Evolutionary conservation across 176 grass and related monocot species (phyloP), one percentile per base, ranked within the genome.

Genomic region (Metroxylon sagu): DNA sequence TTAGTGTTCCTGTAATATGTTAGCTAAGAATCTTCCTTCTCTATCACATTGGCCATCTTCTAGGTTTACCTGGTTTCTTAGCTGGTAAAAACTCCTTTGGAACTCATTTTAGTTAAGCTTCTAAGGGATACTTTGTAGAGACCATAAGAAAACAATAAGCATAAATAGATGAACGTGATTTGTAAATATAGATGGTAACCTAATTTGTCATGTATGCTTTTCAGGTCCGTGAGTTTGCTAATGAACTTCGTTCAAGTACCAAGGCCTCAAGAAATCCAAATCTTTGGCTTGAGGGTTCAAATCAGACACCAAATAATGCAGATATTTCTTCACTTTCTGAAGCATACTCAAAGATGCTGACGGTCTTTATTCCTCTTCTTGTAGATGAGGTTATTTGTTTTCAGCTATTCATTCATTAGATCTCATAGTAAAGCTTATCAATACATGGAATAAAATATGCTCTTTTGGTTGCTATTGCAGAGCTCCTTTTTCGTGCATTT

Each of bases 401-500:
- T 66, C 29, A 52, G 53, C 25, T 48, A 26, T 62, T 29, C 16
- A 29, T 52, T 55, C 15, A 53, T 62, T 17, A 64, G 50, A 35
- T 53, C 68, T 62, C 53, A 70, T 57, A 71, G 26, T 70, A 66
- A 51, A 50, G n/a, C 16, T 18, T 70, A 52, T 29, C 10, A 26
- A 5, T 30, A 14, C 10, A 43, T 43, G 35, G 26, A 4, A 5
- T n/a, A 10, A 17, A 14, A 0, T 15, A 50, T 30, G 21, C 65
- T 75, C 2, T 19, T n/a, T 57, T 66, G 16, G 26, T 59, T 51
- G 19, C 57, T 79, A 66, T 76, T 65, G 52, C 67, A 97, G 92
- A 97, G 87, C 60, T 82, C 84, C 17, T 97, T 97, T 70, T 90
- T 97, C 66, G 76, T 87, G 74, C 87, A 91, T 80, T 91, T 97